Evolutionary conservation across 257 asterid genomes (phyloP).

Genomic region (Nicotiana attenuata): DNA sequence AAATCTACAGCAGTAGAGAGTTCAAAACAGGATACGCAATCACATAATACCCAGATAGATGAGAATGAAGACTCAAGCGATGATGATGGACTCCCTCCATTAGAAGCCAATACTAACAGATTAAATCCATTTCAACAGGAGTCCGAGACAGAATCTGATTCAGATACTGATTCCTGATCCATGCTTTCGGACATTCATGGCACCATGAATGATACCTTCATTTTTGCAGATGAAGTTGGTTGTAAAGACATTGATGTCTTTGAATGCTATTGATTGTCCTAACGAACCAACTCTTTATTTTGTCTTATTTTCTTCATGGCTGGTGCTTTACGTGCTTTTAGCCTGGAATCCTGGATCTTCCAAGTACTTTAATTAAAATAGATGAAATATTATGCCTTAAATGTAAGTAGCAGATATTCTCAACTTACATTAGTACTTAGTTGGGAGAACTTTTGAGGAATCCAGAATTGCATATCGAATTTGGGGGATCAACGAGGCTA

Average conservation of each 20-base stretch:
- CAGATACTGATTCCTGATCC: slow-evolving; percentile 39
- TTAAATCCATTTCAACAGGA: slow-evolving; percentile 35
- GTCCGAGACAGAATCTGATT: slow-evolving; percentile 34
- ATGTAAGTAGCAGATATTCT: no score
- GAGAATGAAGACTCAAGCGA: slow-evolving; percentile 38
- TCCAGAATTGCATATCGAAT: slow-evolving; percentile 44
- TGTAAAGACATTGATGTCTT: neutral
- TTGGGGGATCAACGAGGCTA: no score
- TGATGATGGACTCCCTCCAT: slow-evolving; percentile 74
- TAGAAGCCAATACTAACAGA: slow-evolving; percentile 85
- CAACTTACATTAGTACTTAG: no score
- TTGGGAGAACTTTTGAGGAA: no score
- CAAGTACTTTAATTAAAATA: no score
- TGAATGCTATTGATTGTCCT: neutral
- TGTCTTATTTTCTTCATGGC: no score
- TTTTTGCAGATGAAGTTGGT: neutral
- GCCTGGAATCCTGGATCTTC: no score
- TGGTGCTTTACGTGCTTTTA: no score
- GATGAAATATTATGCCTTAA: no score
- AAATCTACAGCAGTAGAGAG: slow-evolving; percentile 26
- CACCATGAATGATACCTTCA: neutral
- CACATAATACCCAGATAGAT: slow-evolving; percentile 18
- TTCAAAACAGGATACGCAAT: slow-evolving; percentile 20
- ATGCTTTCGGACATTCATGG: neutral
- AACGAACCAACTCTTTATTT: no score